Percentiles rank a stretch among this genome's conserved stretches.
phyloP scores from a whole-genome alignment of 2,329 filamentous ascomycete species.

The Eutypa lata region DNA sequence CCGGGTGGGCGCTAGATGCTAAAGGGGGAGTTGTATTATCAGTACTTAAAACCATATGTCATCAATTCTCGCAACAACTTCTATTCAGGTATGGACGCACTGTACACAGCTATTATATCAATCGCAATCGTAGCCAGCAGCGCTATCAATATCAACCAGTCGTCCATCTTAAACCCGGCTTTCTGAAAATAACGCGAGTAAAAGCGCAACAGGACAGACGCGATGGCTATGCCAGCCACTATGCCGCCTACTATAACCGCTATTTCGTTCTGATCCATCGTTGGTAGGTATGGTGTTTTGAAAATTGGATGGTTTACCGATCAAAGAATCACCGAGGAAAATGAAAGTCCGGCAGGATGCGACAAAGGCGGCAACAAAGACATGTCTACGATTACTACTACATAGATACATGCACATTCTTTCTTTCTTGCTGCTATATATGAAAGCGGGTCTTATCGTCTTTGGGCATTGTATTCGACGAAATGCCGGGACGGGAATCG shows the following conservation, averaged over 20 bases:
- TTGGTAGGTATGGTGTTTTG: background rate
- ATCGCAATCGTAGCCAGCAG: conserved; percentile 6
- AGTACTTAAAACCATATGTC: no score
- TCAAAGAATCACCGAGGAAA: no score
- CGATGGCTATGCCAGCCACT: conserved; percentile 6
- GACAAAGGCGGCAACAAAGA: no score
- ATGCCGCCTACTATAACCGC: background rate
- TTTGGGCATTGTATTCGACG: no score
- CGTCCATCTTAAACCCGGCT: conserved; percentile 9
- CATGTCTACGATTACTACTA: no score
- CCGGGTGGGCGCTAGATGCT: conserved; percentile 2
- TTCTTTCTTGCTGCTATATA: no score
- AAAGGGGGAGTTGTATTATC: background rate
- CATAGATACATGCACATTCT: no score
- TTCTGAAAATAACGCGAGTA: conserved; percentile 8
- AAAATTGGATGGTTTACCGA: no score
- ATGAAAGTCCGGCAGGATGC: no score
- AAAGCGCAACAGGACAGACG: conserved; percentile 11
- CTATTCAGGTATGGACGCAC: conserved; percentile 9
- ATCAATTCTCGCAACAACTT: no score
- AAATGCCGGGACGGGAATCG: no score
- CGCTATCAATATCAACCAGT: conserved; percentile 12
- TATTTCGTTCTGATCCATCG: background rate
- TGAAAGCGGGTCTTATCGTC: no score
- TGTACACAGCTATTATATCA: conserved; percentile 7